A percentile compares a stretch with the other conserved stretches of the same genome.
These are phyloP conservation scores for Candida albicans DNA, from an alignment of 1,139 yeast species.

Conservation along the genomic window DNA sequence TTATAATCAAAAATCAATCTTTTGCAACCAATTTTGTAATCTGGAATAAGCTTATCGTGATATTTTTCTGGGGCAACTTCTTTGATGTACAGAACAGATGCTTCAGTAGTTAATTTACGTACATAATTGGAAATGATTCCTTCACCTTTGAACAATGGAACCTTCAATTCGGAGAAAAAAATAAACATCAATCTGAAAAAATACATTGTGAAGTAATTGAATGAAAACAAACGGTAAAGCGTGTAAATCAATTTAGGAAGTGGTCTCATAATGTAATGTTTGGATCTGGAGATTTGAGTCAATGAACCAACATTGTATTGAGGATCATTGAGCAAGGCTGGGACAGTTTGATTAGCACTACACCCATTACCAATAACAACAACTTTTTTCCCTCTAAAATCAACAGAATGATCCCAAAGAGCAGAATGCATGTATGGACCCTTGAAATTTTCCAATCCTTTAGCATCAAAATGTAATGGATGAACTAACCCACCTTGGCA, in stretches of 20 bases:
- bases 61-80: conserved; percentile 34
- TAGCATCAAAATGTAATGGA: conserved; percentile 30
- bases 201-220: conserved; percentile 26
- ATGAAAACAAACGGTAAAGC: conserved; percentile 19
- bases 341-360: conserved; percentile 45
- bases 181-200: conserved; percentile 31
- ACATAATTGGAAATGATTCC: conserved; percentile 26
- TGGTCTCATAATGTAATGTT: conserved; percentile 45
- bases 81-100: conserved; percentile 30
- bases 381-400: conserved; percentile 34
- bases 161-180: conserved; percentile 32
- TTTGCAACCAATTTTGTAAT: conserved; percentile 46
- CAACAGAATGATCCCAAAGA: conserved; percentile 44
- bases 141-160: conserved; percentile 37
- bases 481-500: conserved; percentile 43
- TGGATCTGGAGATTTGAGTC: conserved; percentile 37
- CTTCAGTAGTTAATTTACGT: conserved; percentile 24
- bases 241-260: conserved; percentile 20
- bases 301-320: conserved; percentile 27
- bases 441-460: conserved; percentile 43
- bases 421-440: conserved; percentile 52
- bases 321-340: conserved; percentile 29
- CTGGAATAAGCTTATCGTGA: conserved; percentile 35
- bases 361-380: conserved; percentile 47
- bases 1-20: conserved; percentile 40